Evolutionary conservation across 2,329 filamentous ascomycete genomes (phyloP).

Genomic region (Bertia moriformis): DNA sequence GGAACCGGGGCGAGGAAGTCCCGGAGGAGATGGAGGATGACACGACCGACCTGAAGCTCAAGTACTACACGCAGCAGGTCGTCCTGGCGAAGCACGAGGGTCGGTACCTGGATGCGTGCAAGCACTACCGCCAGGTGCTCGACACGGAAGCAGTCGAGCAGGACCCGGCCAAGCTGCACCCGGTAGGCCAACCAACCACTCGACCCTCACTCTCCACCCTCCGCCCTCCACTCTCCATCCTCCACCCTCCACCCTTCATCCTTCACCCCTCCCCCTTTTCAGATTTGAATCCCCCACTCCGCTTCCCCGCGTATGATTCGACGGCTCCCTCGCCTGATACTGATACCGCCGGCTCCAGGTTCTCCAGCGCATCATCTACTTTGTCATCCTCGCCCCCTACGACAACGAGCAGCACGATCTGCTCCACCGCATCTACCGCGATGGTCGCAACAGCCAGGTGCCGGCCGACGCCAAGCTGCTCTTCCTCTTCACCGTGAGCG

Average conservation of each 20-base stretch:
- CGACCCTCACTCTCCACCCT: too few species aligned
- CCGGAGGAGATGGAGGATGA: constrained; percentile 70
- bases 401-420: constrained; percentile 98
- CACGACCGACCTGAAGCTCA: constrained; percentile 88
- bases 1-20: constrained; percentile 64
- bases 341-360: constrained; percentile 41
- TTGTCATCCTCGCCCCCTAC: constrained; percentile 86
- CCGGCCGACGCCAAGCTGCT: constrained; percentile 71
- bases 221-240: too few species aligned
- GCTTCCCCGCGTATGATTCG: too few species aligned
- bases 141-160: constrained; percentile 93
- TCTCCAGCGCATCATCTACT: constrained; percentile 91
- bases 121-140: constrained; percentile 90
- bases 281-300: constrained; percentile 5
- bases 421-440: constrained; percentile 78
- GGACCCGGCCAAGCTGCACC: constrained; percentile 70
- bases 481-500: constrained; percentile 85
- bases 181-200: constrained; percentile 38
- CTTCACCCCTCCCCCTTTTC: not conserved
- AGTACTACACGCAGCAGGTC: constrained; percentile 95
- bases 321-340: too few species aligned
- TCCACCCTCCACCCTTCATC: too few species aligned
- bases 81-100: constrained; percentile 87
- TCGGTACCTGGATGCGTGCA: constrained; percentile 95
- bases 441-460: constrained; percentile 66